Evolutionary conservation across 2,329 filamentous ascomycete genomes (phyloP).

Genomic region (Botryotinia calthae): DNA sequence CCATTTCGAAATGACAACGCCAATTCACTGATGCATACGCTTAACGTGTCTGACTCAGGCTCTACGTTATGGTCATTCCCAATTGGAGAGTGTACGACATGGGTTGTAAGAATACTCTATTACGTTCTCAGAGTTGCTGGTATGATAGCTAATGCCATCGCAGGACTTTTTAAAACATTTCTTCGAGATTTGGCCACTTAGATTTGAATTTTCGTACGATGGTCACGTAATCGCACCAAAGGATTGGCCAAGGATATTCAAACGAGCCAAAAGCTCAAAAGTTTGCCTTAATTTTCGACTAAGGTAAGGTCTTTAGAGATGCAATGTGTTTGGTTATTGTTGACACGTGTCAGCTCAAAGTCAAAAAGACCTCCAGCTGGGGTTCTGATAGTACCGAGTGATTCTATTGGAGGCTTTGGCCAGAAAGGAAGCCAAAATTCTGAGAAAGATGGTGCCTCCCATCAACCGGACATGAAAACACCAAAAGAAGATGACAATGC

Average conservation of each 20-base stretch:
- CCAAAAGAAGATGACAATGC: neutral
- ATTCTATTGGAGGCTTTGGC: neutral
- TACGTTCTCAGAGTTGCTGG: neutral
- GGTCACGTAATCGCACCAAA: neutral
- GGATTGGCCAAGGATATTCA: conserved; percentile 11
- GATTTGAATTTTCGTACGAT: neutral
- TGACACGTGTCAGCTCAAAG: neutral
- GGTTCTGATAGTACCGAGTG: neutral
- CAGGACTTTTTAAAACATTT: conserved; percentile 15
- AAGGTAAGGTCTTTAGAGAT: neutral
- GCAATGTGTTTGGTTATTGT: neutral
- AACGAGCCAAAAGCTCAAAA: neutral
- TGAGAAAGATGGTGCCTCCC: neutral
- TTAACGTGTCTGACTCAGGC: neutral
- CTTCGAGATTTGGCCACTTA: conserved; percentile 9
- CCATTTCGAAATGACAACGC: neutral
- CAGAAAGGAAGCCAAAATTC: neutral
- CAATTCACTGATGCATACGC: neutral
- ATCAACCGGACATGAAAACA: neutral
- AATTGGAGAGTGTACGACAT: conserved; percentile 5
- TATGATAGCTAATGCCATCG: neutral
- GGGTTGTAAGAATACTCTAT: neutral
- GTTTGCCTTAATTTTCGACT: neutral
- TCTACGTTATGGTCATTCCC: conserved; percentile 6
- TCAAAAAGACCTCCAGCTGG: neutral